These are phyloP conservation scores for Arthroderma sp. DNA, from an alignment of 2,329 filamentous ascomycete species.

Conservation along the genomic window DNA sequence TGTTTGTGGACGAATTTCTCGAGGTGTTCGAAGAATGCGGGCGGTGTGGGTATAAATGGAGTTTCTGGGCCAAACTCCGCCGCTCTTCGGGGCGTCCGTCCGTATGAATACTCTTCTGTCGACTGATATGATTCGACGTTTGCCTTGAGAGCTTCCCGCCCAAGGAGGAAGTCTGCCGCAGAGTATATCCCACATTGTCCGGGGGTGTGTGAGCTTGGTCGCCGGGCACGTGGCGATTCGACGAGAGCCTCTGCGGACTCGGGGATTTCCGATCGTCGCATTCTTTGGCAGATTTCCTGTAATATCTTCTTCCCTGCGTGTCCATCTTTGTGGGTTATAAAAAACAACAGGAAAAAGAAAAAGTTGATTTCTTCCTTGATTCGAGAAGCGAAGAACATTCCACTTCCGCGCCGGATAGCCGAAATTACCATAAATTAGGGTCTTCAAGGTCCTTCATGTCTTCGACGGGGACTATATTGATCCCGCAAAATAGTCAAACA, in stretches of 20 bases:
- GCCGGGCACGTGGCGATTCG: background rate
- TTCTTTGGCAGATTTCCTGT: conserved; percentile 6
- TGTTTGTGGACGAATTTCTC: conserved; percentile 24
- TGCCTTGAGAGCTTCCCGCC: conserved; percentile 8
- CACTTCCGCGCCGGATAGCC: too few species aligned
- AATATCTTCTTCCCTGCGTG: background rate
- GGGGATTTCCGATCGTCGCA: conserved; percentile 7
- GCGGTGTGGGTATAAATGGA: conserved; percentile 10
- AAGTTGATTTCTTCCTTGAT: too few species aligned
- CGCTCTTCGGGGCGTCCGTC: conserved; percentile 11
- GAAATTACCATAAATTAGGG: too few species aligned
- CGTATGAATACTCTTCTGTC: conserved; percentile 8
- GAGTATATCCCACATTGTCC: background rate
- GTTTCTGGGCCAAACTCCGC: conserved; percentile 9
- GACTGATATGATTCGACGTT: conserved; percentile 6
- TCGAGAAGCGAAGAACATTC: too few species aligned
- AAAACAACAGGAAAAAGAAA: too few species aligned
- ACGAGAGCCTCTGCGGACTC: background rate
- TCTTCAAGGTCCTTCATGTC: background rate
- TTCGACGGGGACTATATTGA: background rate
- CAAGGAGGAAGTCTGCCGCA: conserved; percentile 7
- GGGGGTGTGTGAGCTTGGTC: background rate
- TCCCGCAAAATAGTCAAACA: conserved; percentile 1
- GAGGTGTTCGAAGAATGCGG: conserved; percentile 25
- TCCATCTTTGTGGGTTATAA: conserved; percentile 5